Evolutionary conservation across 2,329 filamentous ascomycete species (phyloP), one percentile per base, ranked within the genome.

Genomic region (Scorias spongiosa): DNA sequence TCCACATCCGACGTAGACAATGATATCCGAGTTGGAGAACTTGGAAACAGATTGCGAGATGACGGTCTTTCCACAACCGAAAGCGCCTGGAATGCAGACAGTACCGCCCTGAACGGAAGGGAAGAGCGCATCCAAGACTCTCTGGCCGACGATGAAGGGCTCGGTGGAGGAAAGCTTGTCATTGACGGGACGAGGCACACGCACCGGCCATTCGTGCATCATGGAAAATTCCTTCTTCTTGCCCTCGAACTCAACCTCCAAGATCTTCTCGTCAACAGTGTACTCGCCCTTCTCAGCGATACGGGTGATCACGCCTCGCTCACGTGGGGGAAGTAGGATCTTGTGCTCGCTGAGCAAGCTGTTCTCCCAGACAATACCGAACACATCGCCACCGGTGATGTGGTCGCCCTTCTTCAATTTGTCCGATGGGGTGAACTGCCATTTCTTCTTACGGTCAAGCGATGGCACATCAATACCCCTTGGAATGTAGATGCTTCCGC

Each of bases 181-280:
- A 52, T 80, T 89, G 40, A 84, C 81, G 28, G 91, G 91, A 58
- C 91, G 81, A 46, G 91, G 88, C 42, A 93, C 91, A 74, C 91
- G 88, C 58, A 96, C 91, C 46, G 91, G 91, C 91, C 91, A 98
- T 54, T 80, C 79, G 69, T 98, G 91, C 88, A 96, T 94, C 91
- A 98, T 96, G 63, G 81, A 82, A 65, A 85, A 89, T 64, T 89
- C 83, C 45, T 82, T 83, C 75, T 89, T 93, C 70, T 87, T 86
- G 60, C 91, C 91, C 60, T 98, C 85, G 63, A 98, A 98, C 64
- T 98, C 91, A 50, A 96, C 75, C 66, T 95, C 89, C 59, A 98
- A 72, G 50, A 98, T 81, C 67, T 93, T 93, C 63, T 94, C 83
- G 45, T 82, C 84, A 29, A 98, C 88, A 2, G 86, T 95, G 68